A percentile compares a stretch with the other conserved stretches of the same genome.
Evolutionary conservation across 371 early-diverging fungal genomes (phyloP).

Genomic region (Mucor lusitanicus): DNA sequence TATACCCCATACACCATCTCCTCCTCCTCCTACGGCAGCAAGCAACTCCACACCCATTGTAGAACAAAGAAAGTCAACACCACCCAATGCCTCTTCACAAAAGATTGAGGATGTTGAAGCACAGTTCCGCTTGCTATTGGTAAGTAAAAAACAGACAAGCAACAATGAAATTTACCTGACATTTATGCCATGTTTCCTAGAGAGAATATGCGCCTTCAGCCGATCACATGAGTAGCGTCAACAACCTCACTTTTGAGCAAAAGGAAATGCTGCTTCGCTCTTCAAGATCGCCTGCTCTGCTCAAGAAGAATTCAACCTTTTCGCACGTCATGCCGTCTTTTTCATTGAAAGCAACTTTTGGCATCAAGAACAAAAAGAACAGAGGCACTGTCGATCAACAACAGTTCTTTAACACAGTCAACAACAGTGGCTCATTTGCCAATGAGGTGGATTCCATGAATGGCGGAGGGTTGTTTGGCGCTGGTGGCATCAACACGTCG

Average conservation of each 20-base stretch:
- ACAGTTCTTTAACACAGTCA: not conserved
- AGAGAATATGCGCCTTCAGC: constrained; percentile 47
- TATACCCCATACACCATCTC: not conserved
- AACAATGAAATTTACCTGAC: not conserved
- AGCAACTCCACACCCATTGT: not conserved
- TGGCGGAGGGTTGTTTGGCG: not conserved
- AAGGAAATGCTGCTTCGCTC: constrained; percentile 43
- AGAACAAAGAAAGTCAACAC: constrained; percentile 12
- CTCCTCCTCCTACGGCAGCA: constrained; percentile 3
- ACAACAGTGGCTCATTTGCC: not conserved
- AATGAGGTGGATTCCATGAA: not conserved
- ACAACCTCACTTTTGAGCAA: constrained; percentile 42
- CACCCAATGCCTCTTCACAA: constrained; percentile 13
- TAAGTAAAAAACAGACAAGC: constrained; percentile 8
- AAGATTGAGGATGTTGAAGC: constrained; percentile 39
- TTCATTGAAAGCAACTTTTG: constrained; percentile 32
- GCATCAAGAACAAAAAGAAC: constrained; percentile 17
- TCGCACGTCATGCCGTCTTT: constrained; percentile 25
- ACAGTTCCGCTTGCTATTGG: constrained; percentile 46
- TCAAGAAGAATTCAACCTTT: constrained; percentile 39
- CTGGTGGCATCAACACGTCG: not conserved
- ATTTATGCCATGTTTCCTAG: constrained; percentile 1
- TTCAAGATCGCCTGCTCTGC: constrained; percentile 34
- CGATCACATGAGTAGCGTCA: constrained; percentile 34
- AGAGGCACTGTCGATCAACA: not conserved